Percentiles rank a stretch among this genome's conserved stretches.
These are phyloP conservation scores for Kuraishia cidri DNA, from an alignment of 805 yeast genomes.

Conservation along the genomic window DNA sequence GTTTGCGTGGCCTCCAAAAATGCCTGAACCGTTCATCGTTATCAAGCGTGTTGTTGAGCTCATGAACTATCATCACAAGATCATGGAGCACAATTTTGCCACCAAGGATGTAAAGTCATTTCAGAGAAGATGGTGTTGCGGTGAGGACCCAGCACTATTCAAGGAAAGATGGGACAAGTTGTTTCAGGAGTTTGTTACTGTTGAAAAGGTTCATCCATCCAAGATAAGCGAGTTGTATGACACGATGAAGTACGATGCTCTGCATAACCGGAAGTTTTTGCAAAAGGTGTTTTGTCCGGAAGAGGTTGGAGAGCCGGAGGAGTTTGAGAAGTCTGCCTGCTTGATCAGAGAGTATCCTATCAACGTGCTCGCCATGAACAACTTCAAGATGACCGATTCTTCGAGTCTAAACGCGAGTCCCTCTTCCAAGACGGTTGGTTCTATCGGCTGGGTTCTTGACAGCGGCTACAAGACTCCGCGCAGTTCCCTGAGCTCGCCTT, in stretches of 20 bases:
- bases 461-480: conserved; percentile 15
- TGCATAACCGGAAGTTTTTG: conserved; percentile 86
- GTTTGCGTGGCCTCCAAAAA: conserved; percentile 97
- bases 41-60: conserved; percentile 90
- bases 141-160: conserved; percentile 85
- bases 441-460: conserved; percentile 61
- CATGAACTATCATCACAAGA: conserved; percentile 82
- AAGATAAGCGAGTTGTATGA: conserved; percentile 95
- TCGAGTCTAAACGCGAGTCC: conserved; percentile 9
- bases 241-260: conserved; percentile 97
- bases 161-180: conserved; percentile 96
- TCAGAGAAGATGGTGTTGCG: conserved; percentile 91
- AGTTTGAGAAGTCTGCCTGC: conserved; percentile 35
- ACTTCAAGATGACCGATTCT: conserved; percentile 51
- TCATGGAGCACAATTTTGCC: conserved; percentile 75
- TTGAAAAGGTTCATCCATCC: conserved; percentile 96
- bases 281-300: conserved; percentile 73
- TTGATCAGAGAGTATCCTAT: conserved; percentile 68
- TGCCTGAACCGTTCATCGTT: conserved; percentile 95
- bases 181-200: conserved; percentile 83
- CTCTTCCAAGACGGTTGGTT: conserved; percentile 39
- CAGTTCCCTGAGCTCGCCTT: conserved; percentile 30
- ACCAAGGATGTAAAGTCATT: conserved; percentile 56
- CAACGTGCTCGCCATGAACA: conserved; percentile 67
- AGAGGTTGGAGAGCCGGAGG: conserved; percentile 29